Evolutionary conservation across 129 eudicot genomes (phyloP).

Genomic region (Centella asiatica): DNA sequence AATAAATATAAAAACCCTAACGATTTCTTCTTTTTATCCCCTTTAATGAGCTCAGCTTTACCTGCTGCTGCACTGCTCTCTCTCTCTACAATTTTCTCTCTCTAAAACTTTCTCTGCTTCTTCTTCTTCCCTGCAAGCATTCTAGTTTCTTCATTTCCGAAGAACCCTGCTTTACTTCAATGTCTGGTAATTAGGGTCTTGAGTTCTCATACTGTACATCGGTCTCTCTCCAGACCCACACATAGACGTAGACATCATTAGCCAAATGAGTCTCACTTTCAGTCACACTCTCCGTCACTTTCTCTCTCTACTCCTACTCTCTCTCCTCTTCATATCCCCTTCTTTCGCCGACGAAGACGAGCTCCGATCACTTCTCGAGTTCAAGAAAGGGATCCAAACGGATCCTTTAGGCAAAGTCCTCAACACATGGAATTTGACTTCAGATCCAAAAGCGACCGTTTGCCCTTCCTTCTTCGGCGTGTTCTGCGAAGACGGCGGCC

Average conservation of each 20-base stretch:
- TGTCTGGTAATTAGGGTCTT: conserved; percentile 4
- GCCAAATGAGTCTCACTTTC: conserved; percentile 18
- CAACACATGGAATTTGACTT: conserved; percentile 39
- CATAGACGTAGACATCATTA: not conserved
- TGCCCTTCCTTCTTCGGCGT: conserved; percentile 65
- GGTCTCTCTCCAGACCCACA: not conserved
- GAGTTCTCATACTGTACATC: not conserved
- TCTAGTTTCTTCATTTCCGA: not conserved
- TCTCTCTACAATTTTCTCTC: conserved; percentile 1
- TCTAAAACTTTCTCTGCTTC: not conserved
- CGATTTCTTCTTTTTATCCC: not conserved
- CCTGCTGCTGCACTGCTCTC: not conserved
- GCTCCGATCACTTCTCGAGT: conserved; percentile 71
- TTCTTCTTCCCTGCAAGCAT: not conserved
- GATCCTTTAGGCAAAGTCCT: conserved; percentile 50
- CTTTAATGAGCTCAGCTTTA: not conserved
- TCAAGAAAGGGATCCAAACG: conserved; percentile 70
- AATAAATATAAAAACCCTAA: conserved; percentile 13
- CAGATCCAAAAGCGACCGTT: conserved; percentile 33
- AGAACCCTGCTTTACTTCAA: not conserved
- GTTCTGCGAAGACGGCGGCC: conserved; percentile 32
- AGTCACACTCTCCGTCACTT: conserved; percentile 5
- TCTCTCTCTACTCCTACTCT: conserved; percentile 14
- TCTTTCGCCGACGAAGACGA: conserved; percentile 29
- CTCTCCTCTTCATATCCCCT: conserved; percentile 2